Conservation (phyloP, 441 rosid species). For the Kokia cookei region DNA sequence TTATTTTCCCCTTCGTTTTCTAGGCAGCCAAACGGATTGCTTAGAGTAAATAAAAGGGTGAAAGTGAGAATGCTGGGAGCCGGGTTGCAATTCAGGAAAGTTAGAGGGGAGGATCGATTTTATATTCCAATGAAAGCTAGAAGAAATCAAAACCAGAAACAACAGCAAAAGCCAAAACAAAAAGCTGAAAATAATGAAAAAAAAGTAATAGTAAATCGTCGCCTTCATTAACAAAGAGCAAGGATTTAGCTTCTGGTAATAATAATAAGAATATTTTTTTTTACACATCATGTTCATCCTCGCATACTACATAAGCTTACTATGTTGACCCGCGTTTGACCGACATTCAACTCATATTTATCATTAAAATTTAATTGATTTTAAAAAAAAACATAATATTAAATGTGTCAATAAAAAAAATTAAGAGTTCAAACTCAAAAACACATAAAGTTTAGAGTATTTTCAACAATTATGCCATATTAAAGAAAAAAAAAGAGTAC, state of each 20-base stretch:
- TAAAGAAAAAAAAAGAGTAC: too few relatives aligned
- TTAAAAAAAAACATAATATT: too few relatives aligned
- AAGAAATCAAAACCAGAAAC: constrained; percentile 26
- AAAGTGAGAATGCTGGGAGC: constrained; percentile 24
- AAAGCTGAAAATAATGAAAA: constrained; percentile 10
- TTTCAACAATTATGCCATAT: too few relatives aligned
- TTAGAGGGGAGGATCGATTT: constrained; percentile 26
- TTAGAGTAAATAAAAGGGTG: not conserved
- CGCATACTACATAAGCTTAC: too few relatives aligned
- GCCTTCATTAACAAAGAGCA: constrained; percentile 2
- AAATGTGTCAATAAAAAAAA: too few relatives aligned
- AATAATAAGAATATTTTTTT: not conserved
- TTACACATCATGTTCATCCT: too few relatives aligned
- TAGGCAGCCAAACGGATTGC: not conserved
- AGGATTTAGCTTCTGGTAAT: constrained; percentile 3
- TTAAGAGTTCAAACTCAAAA: too few relatives aligned
- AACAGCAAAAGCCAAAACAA: constrained; percentile 13
- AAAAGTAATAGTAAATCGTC: not conserved
- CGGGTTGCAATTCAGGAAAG: constrained; percentile 18
- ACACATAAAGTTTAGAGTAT: too few relatives aligned
- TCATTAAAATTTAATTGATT: too few relatives aligned
- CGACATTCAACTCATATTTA: too few relatives aligned
- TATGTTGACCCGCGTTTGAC: too few relatives aligned
- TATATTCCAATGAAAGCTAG: constrained; percentile 30
- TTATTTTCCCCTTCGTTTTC: not conserved